Base-by-base conservation (phyloP, 1,284 basidiomycete genomes). In the Melampsora larici-populina region DNA sequence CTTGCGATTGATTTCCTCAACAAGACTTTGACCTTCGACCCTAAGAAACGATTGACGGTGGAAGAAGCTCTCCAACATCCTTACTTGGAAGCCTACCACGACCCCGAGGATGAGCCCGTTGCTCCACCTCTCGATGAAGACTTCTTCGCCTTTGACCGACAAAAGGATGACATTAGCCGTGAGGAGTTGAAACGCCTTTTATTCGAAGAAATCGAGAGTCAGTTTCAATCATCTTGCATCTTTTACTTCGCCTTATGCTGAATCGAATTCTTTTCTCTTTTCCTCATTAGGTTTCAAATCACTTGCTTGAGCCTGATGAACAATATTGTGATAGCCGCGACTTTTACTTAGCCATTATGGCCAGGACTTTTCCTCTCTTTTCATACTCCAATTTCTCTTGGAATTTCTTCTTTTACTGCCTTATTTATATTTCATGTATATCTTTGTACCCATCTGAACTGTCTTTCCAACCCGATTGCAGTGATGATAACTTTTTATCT, bases 81-180 rank as follows among this genome's bases (percentile, higher is more conserved):
- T 3, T 96, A 95, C 83, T 87, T 97, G 24, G 92, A 93, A 83
- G 91, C 93, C 82, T 95, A 95, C 82, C 84, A 85, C 78, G 70
- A 77, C 60, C 75, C 73, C 18, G 69, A 79, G 2, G 75, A 72
- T 82, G 94, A 97, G 85, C 94, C 94, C 0, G 89, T 90, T 21
- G 93, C 94, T 0, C 91, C 92, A 17, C 93, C 94, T 36, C 89
- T 97, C 66, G 91, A 92, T 79, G 90, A 92, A 1, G 89, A 90
- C 80, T 97, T 97, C 87, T 97, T 97, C 84, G 92, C 94, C 82
- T 97, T 97, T 83, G 94, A 97, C 83, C 86, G 89, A 90, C 90
- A 93, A 86, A 95, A 96, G 86, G 94, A 96, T 80, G 92, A 93
- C 81, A 94, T 95, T 85, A 92, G 90, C 82, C 88, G 92, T 58